These are phyloP conservation scores for Amylocarpus encephaloides DNA, from an alignment of 2,329 filamentous ascomycete genomes.

Conservation along the genomic window DNA sequence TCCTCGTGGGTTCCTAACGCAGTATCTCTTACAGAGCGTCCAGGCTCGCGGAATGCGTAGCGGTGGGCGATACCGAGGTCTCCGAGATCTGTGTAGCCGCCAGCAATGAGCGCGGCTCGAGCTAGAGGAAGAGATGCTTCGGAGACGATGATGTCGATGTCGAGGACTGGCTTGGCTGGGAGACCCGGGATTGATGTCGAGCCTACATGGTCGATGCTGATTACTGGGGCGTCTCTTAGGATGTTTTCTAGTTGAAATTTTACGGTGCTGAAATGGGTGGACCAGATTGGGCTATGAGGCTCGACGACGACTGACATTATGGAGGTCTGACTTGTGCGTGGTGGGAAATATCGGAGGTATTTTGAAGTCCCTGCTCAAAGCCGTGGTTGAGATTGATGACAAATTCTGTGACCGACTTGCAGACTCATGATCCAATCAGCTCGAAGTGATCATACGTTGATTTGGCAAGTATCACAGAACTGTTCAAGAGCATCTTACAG, in stretches of 20 bases:
- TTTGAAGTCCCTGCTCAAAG: too few species aligned
- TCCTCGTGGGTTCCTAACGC: neutral
- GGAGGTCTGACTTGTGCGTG: too few species aligned
- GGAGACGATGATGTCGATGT: constrained; percentile 38
- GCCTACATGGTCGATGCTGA: neutral
- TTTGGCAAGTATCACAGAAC: too few species aligned
- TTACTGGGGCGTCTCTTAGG: neutral
- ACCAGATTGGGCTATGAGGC: neutral
- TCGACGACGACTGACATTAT: neutral
- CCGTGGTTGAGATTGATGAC: too few species aligned
- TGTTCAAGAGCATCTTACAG: too few species aligned
- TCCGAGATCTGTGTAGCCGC: constrained; percentile 32
- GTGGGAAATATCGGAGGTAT: too few species aligned
- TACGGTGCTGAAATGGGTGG: neutral
- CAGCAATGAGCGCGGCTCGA: constrained; percentile 30
- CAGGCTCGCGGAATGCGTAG: constrained; percentile 31
- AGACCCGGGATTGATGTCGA: neutral
- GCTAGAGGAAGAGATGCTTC: constrained; percentile 24
- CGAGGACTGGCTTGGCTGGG: neutral
- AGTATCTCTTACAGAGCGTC: neutral
- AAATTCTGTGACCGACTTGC: too few species aligned
- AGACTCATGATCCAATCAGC: too few species aligned
- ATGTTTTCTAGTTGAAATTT: neutral
- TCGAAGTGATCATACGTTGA: too few species aligned
- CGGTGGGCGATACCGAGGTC: constrained; percentile 34